phyloP scores from a whole-genome alignment of 352 stramenopile species.

The Globisporangium spinosum region DNA sequence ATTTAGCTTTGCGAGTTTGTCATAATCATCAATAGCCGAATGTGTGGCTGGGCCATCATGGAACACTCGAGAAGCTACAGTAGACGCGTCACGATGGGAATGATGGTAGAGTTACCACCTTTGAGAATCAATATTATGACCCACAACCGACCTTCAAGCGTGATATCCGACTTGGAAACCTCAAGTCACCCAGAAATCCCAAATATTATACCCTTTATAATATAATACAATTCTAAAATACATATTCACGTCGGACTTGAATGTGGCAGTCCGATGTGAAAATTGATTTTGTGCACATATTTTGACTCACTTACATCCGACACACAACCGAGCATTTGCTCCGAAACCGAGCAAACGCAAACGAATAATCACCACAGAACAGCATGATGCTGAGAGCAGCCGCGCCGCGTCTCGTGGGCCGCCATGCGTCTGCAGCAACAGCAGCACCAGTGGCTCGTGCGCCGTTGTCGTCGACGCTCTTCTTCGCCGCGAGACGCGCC shows the following conservation, averaged over 20 bases:
- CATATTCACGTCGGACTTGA: background rate
- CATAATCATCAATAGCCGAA: background rate
- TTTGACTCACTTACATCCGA: background rate
- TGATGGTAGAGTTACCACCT: background rate
- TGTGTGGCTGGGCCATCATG: background rate
- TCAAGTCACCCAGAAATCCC: background rate
- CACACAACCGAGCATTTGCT: background rate
- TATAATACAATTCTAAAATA: background rate
- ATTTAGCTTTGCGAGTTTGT: background rate
- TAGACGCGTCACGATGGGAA: background rate
- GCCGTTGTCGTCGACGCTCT: background rate
- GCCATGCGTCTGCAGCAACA: background rate
- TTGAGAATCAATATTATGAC: background rate
- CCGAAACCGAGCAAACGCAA: background rate
- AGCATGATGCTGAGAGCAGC: background rate
- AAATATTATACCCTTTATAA: no score
- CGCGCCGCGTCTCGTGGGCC: background rate
- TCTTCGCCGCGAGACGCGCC: background rate
- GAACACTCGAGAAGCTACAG: conserved; percentile 11
- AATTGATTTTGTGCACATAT: no score
- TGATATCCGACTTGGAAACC: background rate
- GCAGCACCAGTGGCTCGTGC: background rate
- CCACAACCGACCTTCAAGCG: background rate
- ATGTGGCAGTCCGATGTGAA: no score
- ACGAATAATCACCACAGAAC: background rate